Percentiles rank a stretch among this genome's conserved stretches.
phyloP scores from a whole-genome alignment of 306 rosid genomes.

The Pachyrhizus erosus region DNA sequence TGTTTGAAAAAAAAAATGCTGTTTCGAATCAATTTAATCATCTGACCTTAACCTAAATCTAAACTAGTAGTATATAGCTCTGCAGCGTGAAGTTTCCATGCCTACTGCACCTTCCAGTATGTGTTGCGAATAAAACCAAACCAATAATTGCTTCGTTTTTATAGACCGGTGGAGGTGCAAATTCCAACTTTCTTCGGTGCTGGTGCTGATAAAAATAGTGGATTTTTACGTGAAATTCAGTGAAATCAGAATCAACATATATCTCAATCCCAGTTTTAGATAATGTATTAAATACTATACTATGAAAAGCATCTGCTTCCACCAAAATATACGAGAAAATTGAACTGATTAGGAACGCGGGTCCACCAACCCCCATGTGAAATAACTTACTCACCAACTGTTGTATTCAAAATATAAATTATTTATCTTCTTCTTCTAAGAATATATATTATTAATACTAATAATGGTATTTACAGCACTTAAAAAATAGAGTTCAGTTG shows the following conservation, averaged over 20 bases:
- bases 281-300: slow-evolving; percentile 31
- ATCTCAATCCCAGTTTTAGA: slow-evolving; percentile 11
- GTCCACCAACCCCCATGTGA: not conserved
- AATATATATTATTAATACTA: not conserved
- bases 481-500: not conserved
- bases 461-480: not conserved
- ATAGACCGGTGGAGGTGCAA: not conserved
- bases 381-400: not conserved
- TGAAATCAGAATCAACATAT: slow-evolving; percentile 10
- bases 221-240: slow-evolving; percentile 21
- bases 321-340: not conserved
- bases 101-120: not conserved
- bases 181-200: not conserved
- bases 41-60: no score
- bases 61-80: not conserved
- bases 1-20: not conserved
- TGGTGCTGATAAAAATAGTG: not conserved
- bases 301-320: not conserved
- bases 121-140: not conserved
- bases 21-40: not conserved
- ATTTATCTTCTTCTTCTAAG: not conserved
- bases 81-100: slow-evolving; percentile 1
- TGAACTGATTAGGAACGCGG: not conserved
- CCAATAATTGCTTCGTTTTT: not conserved
- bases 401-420: not conserved